Evolutionary conservation across 176 grass and related monocot genomes (phyloP).

Genomic region (Thinopyrum elongatum): DNA sequence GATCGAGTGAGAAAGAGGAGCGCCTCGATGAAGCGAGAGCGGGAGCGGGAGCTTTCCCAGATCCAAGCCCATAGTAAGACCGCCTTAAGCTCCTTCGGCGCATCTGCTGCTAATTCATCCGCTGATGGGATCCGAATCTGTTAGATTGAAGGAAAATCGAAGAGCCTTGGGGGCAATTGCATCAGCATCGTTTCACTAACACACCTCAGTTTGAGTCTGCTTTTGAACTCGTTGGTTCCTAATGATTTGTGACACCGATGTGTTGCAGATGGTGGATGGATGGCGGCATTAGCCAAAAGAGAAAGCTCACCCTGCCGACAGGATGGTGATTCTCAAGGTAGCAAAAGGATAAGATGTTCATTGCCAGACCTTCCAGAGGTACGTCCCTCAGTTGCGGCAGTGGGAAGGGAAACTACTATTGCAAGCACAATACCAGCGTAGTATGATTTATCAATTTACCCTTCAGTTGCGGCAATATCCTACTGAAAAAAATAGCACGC

Average conservation of each 20-base stretch:
- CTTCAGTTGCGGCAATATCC: background rate
- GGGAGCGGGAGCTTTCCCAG: background rate
- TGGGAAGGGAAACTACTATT: too few species aligned
- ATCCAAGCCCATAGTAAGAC: background rate
- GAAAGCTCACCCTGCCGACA: background rate
- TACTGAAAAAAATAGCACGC: too few species aligned
- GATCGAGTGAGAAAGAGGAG: background rate
- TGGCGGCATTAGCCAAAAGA: background rate
- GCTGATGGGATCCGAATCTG: too few species aligned
- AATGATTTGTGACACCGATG: too few species aligned
- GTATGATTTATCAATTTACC: too few species aligned
- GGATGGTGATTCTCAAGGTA: background rate
- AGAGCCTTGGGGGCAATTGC: background rate
- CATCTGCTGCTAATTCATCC: too few species aligned
- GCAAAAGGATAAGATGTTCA: background rate
- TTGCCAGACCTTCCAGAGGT: background rate
- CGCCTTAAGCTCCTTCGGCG: background rate
- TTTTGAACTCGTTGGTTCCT: background rate
- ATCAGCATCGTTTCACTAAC: background rate
- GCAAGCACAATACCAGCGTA: too few species aligned
- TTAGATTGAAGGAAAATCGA: background rate
- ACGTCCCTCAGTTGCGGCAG: background rate
- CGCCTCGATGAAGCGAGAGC: background rate
- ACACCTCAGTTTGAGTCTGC: background rate
- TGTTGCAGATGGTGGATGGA: background rate